These are phyloP conservation scores for Berberis vulgaris DNA, from an alignment of 164 flowering plant species.

Conservation along the genomic window DNA sequence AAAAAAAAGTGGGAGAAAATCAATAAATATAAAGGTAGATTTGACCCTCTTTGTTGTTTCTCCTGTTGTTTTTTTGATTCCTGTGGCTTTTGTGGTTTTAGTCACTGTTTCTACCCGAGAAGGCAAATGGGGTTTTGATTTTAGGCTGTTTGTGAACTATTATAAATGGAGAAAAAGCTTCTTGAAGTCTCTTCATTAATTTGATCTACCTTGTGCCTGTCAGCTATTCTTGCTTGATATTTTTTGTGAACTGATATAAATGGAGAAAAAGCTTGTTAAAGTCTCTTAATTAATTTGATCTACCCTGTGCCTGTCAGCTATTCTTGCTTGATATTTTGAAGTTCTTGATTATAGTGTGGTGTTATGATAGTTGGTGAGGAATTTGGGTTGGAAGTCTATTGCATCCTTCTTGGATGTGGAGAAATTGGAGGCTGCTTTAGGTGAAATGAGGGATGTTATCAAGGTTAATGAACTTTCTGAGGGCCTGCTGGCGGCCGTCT, in stretches of 20 bases:
- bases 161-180: too few relatives aligned
- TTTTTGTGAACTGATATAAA: background rate
- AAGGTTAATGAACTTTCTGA: slow-evolving; percentile 53
- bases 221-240: too few relatives aligned
- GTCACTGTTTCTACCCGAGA: slow-evolving; percentile 3
- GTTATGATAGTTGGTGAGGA: background rate
- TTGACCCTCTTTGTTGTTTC: slow-evolving; percentile 6
- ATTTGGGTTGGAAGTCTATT: slow-evolving; percentile 8
- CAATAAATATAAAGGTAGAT: slow-evolving; percentile 1
- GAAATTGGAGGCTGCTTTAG: slow-evolving; percentile 33
- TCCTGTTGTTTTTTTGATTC: slow-evolving; percentile 1
- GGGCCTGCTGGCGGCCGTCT: slow-evolving; percentile 57
- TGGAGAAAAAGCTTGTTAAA: background rate
- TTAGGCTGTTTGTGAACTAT: too few relatives aligned
- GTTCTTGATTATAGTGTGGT: background rate
- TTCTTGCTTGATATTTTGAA: background rate
- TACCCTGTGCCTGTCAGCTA: background rate
- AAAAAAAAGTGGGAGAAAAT: slow-evolving; percentile 2
- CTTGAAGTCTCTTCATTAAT: too few relatives aligned
- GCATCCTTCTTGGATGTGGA: slow-evolving; percentile 38
- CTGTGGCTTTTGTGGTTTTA: slow-evolving; percentile 3
- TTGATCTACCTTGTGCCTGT: background rate
- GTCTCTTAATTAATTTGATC: background rate
- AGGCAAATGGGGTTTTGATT: slow-evolving; percentile 4
- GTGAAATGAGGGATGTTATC: slow-evolving; percentile 83